Evolutionary conservation across 805 yeast species (phyloP).

Genomic region (Brettanomyces nanus): DNA sequence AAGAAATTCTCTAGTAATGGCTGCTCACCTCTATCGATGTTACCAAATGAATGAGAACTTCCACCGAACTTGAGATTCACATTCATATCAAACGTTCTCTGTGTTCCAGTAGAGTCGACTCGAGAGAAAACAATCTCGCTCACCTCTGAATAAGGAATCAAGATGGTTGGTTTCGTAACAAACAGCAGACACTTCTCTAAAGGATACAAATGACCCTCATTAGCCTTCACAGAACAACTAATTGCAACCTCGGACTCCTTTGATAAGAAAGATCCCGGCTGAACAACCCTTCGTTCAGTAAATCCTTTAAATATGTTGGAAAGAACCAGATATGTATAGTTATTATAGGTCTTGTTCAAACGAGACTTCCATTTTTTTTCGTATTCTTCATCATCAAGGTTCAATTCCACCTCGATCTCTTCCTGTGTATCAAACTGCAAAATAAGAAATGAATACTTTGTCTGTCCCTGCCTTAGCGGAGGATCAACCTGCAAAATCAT

Average conservation of each 20-base stretch:
- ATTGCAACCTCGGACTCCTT: constrained; percentile 78
- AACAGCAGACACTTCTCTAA: constrained; percentile 85
- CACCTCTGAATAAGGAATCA: constrained; percentile 81
- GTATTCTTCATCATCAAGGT: constrained; percentile 75
- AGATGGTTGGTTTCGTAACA: constrained; percentile 89
- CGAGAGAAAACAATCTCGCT: constrained; percentile 75
- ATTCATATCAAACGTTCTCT: constrained; percentile 90
- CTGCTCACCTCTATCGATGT: constrained; percentile 86
- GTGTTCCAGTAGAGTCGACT: constrained; percentile 57
- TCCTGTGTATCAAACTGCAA: constrained; percentile 87
- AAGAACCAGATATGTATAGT: constrained; percentile 78
- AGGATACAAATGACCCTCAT: constrained; percentile 91
- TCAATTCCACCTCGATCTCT: constrained; percentile 83
- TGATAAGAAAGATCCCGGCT: constrained; percentile 76
- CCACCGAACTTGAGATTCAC: constrained; percentile 57
- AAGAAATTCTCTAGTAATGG: constrained; percentile 66
- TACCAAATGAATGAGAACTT: constrained; percentile 76
- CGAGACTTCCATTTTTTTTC: constrained; percentile 67
- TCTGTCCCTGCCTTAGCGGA: constrained; percentile 96
- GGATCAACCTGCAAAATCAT: constrained; percentile 90
- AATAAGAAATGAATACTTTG: constrained; percentile 87
- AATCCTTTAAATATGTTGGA: constrained; percentile 85
- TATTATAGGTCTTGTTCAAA: constrained; percentile 61
- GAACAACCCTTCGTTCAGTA: constrained; percentile 75
- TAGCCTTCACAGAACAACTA: constrained; percentile 87